Evolutionary conservation across 768 basidiomycete species (phyloP).

Genomic region (Galerina marginata): DNA sequence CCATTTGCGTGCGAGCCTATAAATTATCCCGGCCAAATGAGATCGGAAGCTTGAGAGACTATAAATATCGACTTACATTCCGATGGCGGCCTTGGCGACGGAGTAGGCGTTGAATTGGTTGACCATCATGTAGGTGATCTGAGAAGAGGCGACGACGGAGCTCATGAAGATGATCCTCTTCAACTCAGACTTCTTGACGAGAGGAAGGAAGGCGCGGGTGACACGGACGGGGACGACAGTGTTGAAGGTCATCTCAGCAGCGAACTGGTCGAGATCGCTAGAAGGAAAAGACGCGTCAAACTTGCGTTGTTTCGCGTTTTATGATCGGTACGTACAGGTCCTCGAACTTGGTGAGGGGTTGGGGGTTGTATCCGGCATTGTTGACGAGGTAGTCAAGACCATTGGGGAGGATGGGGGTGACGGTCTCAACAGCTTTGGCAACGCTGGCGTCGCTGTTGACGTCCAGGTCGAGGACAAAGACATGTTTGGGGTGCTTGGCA

Average conservation of each 20-base stretch:
- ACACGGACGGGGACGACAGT: slow-evolving; percentile 23
- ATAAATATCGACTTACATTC: slow-evolving; percentile 21
- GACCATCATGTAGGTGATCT: slow-evolving; percentile 14
- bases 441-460: slow-evolving; percentile 23
- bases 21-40: neutral
- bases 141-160: slow-evolving; percentile 28
- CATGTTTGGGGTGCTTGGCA: slow-evolving; percentile 17
- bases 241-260: slow-evolving; percentile 25
- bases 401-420: slow-evolving; percentile 22
- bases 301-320: neutral
- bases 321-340: slow-evolving; percentile 22
- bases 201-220: slow-evolving; percentile 27
- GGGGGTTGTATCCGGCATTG: slow-evolving; percentile 24
- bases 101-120: slow-evolving; percentile 24
- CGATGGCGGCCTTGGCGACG: slow-evolving; percentile 24
- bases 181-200: slow-evolving; percentile 21
- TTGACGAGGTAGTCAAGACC: slow-evolving; percentile 29
- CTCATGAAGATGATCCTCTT: slow-evolving; percentile 30
- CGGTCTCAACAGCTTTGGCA: slow-evolving; percentile 18
- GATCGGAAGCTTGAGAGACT: neutral
- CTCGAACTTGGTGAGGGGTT: slow-evolving; percentile 22
- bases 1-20: slow-evolving; percentile 31
- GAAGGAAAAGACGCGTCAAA: neutral
- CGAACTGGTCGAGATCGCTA: slow-evolving; percentile 25
- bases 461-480: slow-evolving; percentile 25